Percentiles rank a stretch among this genome's conserved stretches.
Evolutionary conservation across 345 rosid genomes (phyloP).

Genomic region (Boechera divaricarpa): DNA sequence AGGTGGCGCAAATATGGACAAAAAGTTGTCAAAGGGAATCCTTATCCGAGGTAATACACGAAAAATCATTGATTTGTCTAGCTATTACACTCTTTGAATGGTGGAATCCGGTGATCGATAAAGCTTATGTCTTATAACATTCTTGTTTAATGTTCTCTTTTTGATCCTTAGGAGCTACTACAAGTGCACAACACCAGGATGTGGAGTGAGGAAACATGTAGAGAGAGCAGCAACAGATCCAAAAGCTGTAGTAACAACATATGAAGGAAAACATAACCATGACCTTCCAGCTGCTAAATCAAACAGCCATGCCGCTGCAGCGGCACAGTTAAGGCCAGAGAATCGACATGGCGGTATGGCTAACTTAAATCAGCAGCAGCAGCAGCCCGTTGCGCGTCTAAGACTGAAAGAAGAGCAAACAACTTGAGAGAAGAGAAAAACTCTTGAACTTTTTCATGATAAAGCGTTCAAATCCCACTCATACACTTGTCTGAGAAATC

Average conservation of each 20-base stretch:
- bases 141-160: slow-evolving; percentile 17
- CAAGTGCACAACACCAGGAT: slow-evolving; percentile 89
- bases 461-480: slow-evolving; percentile 17
- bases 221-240: slow-evolving; percentile 96
- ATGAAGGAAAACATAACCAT: slow-evolving; percentile 95
- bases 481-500: slow-evolving; percentile 32
- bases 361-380: slow-evolving; percentile 52
- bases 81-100: background rate
- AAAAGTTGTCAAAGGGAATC: slow-evolving; percentile 95
- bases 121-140: background rate
- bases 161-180: slow-evolving; percentile 75
- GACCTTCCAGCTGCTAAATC: slow-evolving; percentile 74
- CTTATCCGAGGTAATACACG: slow-evolving; percentile 73
- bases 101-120: background rate
- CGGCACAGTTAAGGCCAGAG: slow-evolving; percentile 48
- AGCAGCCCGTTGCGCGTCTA: slow-evolving; percentile 60
- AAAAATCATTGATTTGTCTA: background rate
- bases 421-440: slow-evolving; percentile 32
- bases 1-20: slow-evolving; percentile 98
- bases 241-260: slow-evolving; percentile 93
- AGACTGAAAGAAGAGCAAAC: slow-evolving; percentile 73
- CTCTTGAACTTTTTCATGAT: background rate
- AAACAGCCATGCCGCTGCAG: slow-evolving; percentile 61
- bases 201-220: slow-evolving; percentile 92
- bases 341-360: slow-evolving; percentile 41